These are phyloP conservation scores for Yarrowia hollandica DNA, from an alignment of 805 yeast species.

Conservation along the genomic window DNA sequence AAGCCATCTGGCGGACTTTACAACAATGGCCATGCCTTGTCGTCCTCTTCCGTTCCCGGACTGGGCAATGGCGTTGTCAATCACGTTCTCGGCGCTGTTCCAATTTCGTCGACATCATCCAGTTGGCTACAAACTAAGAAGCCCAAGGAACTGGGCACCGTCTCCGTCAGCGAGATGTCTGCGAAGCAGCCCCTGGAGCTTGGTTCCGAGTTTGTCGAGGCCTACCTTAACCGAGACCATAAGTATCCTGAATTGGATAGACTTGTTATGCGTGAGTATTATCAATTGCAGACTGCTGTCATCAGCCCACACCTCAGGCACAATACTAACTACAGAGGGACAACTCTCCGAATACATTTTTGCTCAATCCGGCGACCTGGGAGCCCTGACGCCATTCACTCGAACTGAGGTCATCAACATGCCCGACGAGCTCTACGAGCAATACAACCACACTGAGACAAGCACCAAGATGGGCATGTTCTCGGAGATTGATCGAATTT, in stretches of 20 bases:
- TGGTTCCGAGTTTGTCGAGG: conserved; percentile 38
- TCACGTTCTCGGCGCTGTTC: conserved; percentile 19
- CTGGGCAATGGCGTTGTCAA: conserved; percentile 13
- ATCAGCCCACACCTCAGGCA: not conserved
- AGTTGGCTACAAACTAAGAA: conserved; percentile 19
- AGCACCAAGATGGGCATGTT: conserved; percentile 79
- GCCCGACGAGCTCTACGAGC: conserved; percentile 79
- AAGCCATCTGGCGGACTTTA: conserved; percentile 2
- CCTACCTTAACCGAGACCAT: conserved; percentile 37
- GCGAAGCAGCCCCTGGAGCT: conserved; percentile 34
- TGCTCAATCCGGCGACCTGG: conserved; percentile 33
- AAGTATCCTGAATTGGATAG: conserved; percentile 43
- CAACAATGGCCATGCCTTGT: not conserved
- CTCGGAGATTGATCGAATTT: conserved; percentile 74
- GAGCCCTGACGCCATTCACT: conserved; percentile 62
- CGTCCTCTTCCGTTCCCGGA: not conserved
- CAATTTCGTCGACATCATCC: conserved; percentile 14
- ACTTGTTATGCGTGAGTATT: conserved; percentile 36
- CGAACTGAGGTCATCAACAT: conserved; percentile 65
- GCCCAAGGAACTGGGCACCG: conserved; percentile 29
- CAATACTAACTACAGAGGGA: conserved; percentile 32
- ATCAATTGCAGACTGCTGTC: not conserved
- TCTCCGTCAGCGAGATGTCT: conserved; percentile 19
- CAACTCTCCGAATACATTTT: conserved; percentile 38
- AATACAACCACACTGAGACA: conserved; percentile 63